Percentiles rank a stretch among this genome's conserved stretches.
Conservation (phyloP, 2,329 filamentous ascomycete genomes). For the Purpureocillium lavendulum region DNA sequence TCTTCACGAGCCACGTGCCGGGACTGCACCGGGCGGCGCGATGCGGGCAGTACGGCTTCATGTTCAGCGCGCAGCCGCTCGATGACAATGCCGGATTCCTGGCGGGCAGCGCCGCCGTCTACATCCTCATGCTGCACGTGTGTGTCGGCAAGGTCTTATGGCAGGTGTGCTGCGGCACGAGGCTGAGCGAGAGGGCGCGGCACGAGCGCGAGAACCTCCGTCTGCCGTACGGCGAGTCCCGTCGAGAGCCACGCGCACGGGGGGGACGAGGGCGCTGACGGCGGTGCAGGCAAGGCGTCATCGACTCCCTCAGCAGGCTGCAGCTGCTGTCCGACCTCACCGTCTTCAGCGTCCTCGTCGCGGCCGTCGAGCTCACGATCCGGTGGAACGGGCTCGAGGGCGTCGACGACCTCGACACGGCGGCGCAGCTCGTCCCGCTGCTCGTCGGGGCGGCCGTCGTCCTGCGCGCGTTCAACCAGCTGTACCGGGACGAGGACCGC, state of each 20-base stretch:
- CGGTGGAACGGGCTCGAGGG: constrained; percentile 21
- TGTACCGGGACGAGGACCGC: constrained; percentile 10
- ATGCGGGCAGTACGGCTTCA: constrained; percentile 22
- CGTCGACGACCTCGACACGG: constrained; percentile 15
- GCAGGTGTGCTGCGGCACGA: constrained; percentile 5
- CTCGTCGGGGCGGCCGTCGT: constrained; percentile 20
- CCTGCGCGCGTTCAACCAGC: constrained; percentile 10
- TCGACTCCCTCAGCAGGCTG: background rate
- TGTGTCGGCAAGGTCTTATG: constrained; percentile 13
- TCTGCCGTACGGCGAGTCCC: constrained; percentile 5
- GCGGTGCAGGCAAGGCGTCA: background rate
- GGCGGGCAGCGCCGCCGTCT: constrained; percentile 21
- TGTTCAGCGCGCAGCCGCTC: constrained; percentile 19
- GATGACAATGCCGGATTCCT: constrained; percentile 16
- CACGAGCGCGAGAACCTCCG: constrained; percentile 14
- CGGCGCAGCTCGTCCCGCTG: constrained; percentile 22
- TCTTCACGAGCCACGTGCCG: constrained; percentile 17
- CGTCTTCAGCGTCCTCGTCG: constrained; percentile 19
- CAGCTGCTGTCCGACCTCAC: constrained; percentile 12
- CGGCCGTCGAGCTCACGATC: constrained; percentile 23
- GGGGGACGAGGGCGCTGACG: background rate
- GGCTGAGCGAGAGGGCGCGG: constrained; percentile 1
- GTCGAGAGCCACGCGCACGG: background rate
- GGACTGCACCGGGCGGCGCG: constrained; percentile 6
- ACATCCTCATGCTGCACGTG: constrained; percentile 16